These are phyloP conservation scores for Moricandia arvensis DNA, from an alignment of 345 rosid species.

Conservation along the genomic window DNA sequence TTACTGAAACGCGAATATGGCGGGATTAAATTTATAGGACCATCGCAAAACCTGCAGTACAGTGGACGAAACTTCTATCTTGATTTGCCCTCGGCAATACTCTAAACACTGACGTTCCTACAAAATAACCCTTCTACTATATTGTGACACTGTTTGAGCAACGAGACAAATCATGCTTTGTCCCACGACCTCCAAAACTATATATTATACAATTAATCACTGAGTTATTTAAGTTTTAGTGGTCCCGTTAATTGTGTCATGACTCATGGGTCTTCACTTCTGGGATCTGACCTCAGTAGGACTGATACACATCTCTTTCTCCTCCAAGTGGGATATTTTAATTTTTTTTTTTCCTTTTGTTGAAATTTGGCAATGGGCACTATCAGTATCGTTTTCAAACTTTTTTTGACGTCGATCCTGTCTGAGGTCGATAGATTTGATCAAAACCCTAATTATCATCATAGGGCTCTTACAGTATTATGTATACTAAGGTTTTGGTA, in stretches of 20 bases:
- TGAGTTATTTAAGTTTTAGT: not conserved
- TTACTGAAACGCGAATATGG: constrained; percentile 28
- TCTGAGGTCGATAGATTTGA: constrained; percentile 25
- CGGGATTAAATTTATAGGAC: constrained; percentile 15
- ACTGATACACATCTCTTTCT: constrained; percentile 19
- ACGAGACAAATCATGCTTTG: constrained; percentile 18
- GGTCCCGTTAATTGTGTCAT: constrained; percentile 27
- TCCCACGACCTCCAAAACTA: constrained; percentile 16
- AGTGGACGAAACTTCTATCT: constrained; percentile 18
- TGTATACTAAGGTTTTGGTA: not conserved
- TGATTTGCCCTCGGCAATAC: constrained; percentile 31
- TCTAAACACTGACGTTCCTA: constrained; percentile 18
- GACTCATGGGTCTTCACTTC: constrained; percentile 19
- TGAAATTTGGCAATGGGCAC: constrained; percentile 9
- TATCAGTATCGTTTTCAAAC: constrained; percentile 26
- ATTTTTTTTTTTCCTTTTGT: not conserved
- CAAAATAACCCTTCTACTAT: constrained; percentile 30
- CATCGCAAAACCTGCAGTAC: constrained; percentile 14
- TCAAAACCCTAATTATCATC: not conserved
- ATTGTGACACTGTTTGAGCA: constrained; percentile 17
- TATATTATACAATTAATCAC: not conserved
- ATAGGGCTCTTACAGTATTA: not conserved
- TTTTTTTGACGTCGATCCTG: constrained; percentile 8
- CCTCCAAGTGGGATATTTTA: constrained; percentile 17
- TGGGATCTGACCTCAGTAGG: not conserved